A percentile compares a stretch with the other conserved stretches of the same genome.
These are phyloP conservation scores for Marchantia polymorpha DNA, from an alignment of 225 moss, liverwort and hornwort species.

Conservation along the genomic window DNA sequence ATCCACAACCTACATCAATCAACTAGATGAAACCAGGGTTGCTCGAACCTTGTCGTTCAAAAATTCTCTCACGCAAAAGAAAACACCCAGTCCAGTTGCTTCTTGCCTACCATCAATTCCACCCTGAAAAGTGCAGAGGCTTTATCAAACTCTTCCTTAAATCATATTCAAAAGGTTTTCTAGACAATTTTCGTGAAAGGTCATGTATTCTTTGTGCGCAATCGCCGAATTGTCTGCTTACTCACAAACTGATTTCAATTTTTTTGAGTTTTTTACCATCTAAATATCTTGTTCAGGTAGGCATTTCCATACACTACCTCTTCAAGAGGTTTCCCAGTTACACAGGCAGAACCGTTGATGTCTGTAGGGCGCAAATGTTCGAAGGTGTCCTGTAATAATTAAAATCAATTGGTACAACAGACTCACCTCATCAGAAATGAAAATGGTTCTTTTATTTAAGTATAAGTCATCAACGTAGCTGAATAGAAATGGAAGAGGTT, in stretches of 20 bases:
- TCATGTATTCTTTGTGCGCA: background rate
- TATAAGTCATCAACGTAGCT: no score
- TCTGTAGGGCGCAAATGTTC: slow-evolving; percentile 78
- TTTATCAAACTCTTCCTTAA: background rate
- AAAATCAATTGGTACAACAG: background rate
- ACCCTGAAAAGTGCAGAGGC: slow-evolving; percentile 31
- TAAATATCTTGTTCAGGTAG: background rate
- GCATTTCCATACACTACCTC: slow-evolving; percentile 37
- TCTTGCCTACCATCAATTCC: slow-evolving; percentile 87
- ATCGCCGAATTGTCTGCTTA: background rate
- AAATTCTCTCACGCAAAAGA: slow-evolving; percentile 82
- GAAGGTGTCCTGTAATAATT: slow-evolving; percentile 50
- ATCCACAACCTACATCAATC: background rate
- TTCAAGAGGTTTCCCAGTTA: slow-evolving; percentile 83
- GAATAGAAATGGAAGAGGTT: background rate
- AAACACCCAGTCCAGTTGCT: slow-evolving; percentile 84
- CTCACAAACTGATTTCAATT: background rate
- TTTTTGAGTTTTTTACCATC: background rate
- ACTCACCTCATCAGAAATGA: background rate
- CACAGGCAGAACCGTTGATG: slow-evolving; percentile 77
- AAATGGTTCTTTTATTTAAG: no score
- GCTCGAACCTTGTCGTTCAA: slow-evolving; percentile 59
- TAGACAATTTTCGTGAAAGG: background rate
- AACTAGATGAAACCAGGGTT: background rate
- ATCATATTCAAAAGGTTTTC: background rate